A percentile compares a stretch with the other conserved stretches of the same genome.
Conservation (phyloP, 1,284 basidiomycete species). For the Anthracocystis setariae region DNA sequence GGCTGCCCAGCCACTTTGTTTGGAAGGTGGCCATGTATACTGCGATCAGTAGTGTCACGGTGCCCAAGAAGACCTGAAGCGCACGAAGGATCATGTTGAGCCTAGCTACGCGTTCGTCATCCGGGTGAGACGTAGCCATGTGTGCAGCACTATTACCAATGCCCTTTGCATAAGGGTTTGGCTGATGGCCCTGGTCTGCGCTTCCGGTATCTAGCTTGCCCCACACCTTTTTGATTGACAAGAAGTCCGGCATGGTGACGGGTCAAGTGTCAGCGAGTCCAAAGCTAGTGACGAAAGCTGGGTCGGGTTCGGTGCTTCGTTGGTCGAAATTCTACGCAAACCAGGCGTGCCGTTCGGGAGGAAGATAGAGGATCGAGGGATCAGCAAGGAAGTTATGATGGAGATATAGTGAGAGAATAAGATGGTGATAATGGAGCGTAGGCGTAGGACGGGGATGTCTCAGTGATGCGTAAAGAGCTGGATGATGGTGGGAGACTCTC, state of each 20-base stretch:
- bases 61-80: conserved; percentile 45
- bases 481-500: not conserved
- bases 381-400: not conserved
- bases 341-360: too few species aligned
- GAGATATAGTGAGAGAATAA: not conserved
- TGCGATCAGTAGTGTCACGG: conserved; percentile 51
- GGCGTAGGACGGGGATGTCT: not conserved
- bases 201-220: conserved; percentile 38
- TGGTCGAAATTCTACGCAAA: not conserved
- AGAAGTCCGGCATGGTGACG: conserved; percentile 45
- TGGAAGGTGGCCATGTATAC: conserved; percentile 58
- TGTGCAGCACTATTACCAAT: conserved; percentile 33
- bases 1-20: conserved; percentile 51
- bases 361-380: too few species aligned
- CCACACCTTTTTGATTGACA: conserved; percentile 49
- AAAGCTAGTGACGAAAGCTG: not conserved
- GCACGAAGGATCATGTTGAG: conserved; percentile 44
- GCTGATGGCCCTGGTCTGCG: conserved; percentile 11
- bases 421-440: not conserved
- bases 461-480: not conserved
- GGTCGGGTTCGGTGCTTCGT: not conserved
- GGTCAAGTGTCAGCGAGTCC: not conserved
- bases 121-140: conserved; percentile 4
- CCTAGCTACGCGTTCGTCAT: conserved; percentile 34
- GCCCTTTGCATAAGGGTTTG: conserved; percentile 21